phyloP scores from a whole-genome alignment of 805 yeast species.

The Saccharomyces eubayanus region DNA sequence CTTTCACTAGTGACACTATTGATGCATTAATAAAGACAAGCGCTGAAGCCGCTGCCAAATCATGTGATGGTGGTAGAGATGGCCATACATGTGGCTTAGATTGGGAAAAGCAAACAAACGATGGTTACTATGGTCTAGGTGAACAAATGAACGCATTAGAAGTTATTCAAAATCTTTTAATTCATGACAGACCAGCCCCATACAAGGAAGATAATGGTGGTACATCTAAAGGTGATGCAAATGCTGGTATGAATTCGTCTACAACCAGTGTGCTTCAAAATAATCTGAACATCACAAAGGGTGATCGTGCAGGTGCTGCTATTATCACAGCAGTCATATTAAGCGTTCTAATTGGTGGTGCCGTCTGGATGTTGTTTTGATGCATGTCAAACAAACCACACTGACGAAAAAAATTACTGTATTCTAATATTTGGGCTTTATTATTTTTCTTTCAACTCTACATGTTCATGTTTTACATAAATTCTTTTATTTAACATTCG shows the following conservation, averaged over 20 bases:
- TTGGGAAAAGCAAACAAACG: constrained; percentile 56
- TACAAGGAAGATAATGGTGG: constrained; percentile 48
- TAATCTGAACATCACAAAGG: constrained; percentile 41
- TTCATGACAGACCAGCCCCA: constrained; percentile 42
- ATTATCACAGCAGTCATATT: constrained; percentile 70
- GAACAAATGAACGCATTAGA: constrained; percentile 74
- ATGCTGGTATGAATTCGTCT: constrained; percentile 40
- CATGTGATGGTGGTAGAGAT: constrained; percentile 69
- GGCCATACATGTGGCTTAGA: constrained; percentile 67
- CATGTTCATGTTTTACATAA: background rate
- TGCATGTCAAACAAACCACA: background rate
- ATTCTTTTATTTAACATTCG: background rate
- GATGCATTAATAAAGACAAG: constrained; percentile 37
- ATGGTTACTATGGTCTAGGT: constrained; percentile 62
- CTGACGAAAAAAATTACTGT: background rate
- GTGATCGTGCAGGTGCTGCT: constrained; percentile 87
- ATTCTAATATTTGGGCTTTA: background rate
- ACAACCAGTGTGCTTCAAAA: constrained; percentile 32
- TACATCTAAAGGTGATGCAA: constrained; percentile 45
- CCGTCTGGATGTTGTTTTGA: constrained; percentile 69
- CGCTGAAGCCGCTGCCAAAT: constrained; percentile 59
- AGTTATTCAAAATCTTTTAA: constrained; percentile 43
- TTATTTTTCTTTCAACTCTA: background rate
- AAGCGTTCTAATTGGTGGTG: constrained; percentile 51
- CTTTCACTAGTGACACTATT: constrained; percentile 39